Conservation (phyloP, 768 basidiomycete species). For the Suillus sp. region DNA sequence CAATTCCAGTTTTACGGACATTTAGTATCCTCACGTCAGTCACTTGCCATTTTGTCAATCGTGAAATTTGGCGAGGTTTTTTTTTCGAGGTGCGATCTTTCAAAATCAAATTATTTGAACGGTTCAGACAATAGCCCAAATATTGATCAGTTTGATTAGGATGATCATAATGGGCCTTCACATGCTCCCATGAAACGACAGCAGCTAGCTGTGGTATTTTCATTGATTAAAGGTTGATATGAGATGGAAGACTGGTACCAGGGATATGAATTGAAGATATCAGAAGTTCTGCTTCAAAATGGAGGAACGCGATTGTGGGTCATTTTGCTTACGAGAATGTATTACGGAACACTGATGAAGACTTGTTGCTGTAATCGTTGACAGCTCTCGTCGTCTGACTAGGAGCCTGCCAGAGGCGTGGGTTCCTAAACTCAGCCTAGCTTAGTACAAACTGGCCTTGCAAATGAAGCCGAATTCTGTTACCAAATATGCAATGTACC, state of each 20-base stretch:
- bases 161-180: too few relatives aligned
- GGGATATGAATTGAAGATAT: constrained; percentile 23
- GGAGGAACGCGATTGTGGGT: constrained; percentile 29
- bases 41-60: constrained; percentile 4
- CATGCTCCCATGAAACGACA: neutral
- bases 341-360: constrained; percentile 32
- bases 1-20: constrained; percentile 11
- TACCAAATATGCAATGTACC: constrained; percentile 28
- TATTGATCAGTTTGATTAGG: neutral
- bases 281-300: constrained; percentile 28
- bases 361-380: constrained; percentile 32
- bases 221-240: constrained; percentile 31
- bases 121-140: neutral
- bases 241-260: too few relatives aligned
- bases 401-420: constrained; percentile 34
- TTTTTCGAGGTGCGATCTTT: neutral
- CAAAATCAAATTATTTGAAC: neutral
- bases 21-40: constrained; percentile 7
- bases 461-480: constrained; percentile 21
- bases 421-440: constrained; percentile 28
- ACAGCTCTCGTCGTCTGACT: constrained; percentile 32
- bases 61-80: neutral
- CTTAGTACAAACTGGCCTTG: constrained; percentile 22
- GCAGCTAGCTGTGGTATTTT: constrained; percentile 20
- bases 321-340: constrained; percentile 24